phyloP scores from a whole-genome alignment of 2,329 filamentous ascomycete genomes.

The Scolecobasidium constrictum region DNA sequence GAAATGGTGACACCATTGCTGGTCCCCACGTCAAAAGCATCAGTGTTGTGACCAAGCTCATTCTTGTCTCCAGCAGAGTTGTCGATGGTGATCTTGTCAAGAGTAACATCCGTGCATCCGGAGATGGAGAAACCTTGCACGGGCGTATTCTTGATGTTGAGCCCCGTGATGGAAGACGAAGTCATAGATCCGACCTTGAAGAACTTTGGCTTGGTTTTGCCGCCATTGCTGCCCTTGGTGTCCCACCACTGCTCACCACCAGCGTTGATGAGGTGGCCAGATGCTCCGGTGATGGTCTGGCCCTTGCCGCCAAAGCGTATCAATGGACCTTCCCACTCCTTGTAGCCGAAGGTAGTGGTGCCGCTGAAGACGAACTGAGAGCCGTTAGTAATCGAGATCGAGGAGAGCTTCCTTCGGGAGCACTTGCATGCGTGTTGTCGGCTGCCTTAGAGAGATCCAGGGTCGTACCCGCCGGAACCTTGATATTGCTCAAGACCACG shows the following conservation, averaged over 20 bases:
- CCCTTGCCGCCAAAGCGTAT: slow-evolving; percentile 20
- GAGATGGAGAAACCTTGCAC: slow-evolving; percentile 43
- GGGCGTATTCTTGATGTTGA: slow-evolving; percentile 45
- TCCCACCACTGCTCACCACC: slow-evolving; percentile 44
- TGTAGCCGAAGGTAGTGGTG: slow-evolving; percentile 4
- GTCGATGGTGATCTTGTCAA: slow-evolving; percentile 45
- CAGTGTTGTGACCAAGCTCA: slow-evolving; percentile 37
- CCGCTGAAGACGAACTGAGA: background rate
- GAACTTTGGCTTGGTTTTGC: slow-evolving; percentile 11
- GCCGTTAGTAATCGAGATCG: background rate
- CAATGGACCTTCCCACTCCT: slow-evolving; percentile 9
- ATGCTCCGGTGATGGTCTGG: slow-evolving; percentile 48
- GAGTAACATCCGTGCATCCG: slow-evolving; percentile 29
- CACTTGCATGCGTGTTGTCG: background rate
- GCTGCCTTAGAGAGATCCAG: slow-evolving; percentile 22
- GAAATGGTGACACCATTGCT: slow-evolving; percentile 39
- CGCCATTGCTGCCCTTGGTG: slow-evolving; percentile 31
- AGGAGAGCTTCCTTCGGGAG: background rate
- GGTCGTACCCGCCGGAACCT: slow-evolving; percentile 25
- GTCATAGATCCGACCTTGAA: slow-evolving; percentile 7
- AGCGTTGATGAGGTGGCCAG: slow-evolving; percentile 39
- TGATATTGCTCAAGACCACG: slow-evolving; percentile 27
- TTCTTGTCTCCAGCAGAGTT: slow-evolving; percentile 37
- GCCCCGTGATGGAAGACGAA: slow-evolving; percentile 27
- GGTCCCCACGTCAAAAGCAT: slow-evolving; percentile 45